Evolutionary conservation across 345 rosid species (phyloP).

Genomic region (Atalantia buxifolia): DNA sequence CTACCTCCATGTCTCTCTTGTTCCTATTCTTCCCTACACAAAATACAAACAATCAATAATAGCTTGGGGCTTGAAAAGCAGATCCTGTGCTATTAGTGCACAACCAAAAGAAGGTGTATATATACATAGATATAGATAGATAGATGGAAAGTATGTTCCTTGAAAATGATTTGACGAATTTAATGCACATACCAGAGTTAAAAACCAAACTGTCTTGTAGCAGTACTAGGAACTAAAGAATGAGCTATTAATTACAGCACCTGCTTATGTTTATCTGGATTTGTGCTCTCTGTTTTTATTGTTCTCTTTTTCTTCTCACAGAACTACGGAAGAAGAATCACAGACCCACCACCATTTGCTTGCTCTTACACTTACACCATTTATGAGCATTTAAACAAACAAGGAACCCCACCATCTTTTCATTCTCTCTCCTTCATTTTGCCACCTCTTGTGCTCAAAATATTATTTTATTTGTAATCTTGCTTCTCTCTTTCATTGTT

Average conservation of each 20-base stretch:
- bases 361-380: neutral
- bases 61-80: constrained; percentile 19
- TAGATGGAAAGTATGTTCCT: constrained; percentile 3
- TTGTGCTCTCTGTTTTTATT: constrained; percentile 17
- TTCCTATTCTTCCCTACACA: constrained; percentile 1
- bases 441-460: neutral
- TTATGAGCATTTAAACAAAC: constrained; percentile 6
- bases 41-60: neutral
- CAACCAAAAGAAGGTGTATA: too few species aligned
- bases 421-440: neutral
- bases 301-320: neutral
- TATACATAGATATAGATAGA: neutral
- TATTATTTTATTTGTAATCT: neutral
- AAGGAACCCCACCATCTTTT: constrained; percentile 5
- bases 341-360: constrained; percentile 2
- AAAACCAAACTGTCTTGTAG: constrained; percentile 11
- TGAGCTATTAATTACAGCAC: neutral
- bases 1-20: constrained; percentile 54
- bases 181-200: constrained; percentile 9
- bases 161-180: constrained; percentile 28
- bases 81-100: constrained; percentile 19
- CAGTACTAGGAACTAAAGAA: neutral
- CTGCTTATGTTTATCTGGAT: constrained; percentile 17
- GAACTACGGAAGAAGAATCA: neutral
- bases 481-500: neutral